These are phyloP conservation scores for Fusarium bulbicola DNA, from an alignment of 2,329 filamentous ascomycete species.

Conservation along the genomic window DNA sequence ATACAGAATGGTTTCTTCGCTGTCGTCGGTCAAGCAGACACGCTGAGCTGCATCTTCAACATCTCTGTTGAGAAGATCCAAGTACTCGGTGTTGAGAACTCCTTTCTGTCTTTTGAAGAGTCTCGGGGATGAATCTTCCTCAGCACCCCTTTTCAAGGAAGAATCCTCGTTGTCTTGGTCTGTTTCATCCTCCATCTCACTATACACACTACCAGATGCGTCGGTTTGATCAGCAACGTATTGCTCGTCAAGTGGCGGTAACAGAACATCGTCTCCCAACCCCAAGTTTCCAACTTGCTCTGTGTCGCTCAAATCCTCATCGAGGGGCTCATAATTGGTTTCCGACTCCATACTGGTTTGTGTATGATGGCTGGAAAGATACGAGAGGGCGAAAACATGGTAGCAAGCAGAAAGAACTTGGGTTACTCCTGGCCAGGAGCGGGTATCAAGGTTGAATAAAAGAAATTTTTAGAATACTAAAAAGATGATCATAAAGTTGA, in stretches of 20 bases:
- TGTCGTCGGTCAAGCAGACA: slow-evolving; percentile 45
- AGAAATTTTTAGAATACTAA: neutral
- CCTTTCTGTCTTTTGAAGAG: slow-evolving; percentile 58
- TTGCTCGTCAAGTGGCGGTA: neutral
- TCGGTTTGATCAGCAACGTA: slow-evolving; percentile 12
- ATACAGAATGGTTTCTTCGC: slow-evolving; percentile 43
- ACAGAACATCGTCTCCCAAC: slow-evolving; percentile 10
- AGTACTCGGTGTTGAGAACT: slow-evolving; percentile 56
- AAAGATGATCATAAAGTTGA: neutral
- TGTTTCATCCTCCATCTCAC: slow-evolving; percentile 18
- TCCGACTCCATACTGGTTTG: slow-evolving; percentile 46
- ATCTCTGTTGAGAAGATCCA: slow-evolving; percentile 64
- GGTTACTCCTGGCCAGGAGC: slow-evolving; percentile 11
- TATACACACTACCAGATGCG: slow-evolving; percentile 23
- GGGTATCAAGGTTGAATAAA: neutral
- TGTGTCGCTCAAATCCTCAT: slow-evolving; percentile 21
- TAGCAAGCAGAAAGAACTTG: slow-evolving; percentile 24
- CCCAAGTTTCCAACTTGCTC: slow-evolving; percentile 3
- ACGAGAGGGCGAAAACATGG: slow-evolving; percentile 42
- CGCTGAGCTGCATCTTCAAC: slow-evolving; percentile 62
- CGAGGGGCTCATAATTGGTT: slow-evolving; percentile 28
- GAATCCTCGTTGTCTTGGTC: slow-evolving; percentile 9
- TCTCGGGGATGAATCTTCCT: slow-evolving; percentile 32
- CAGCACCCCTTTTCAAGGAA: slow-evolving; percentile 45
- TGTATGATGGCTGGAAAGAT: slow-evolving; percentile 32